Evolutionary conservation across 192 early-diverging fungal genomes (phyloP).

Genomic region (Mortierella hygrophila): DNA sequence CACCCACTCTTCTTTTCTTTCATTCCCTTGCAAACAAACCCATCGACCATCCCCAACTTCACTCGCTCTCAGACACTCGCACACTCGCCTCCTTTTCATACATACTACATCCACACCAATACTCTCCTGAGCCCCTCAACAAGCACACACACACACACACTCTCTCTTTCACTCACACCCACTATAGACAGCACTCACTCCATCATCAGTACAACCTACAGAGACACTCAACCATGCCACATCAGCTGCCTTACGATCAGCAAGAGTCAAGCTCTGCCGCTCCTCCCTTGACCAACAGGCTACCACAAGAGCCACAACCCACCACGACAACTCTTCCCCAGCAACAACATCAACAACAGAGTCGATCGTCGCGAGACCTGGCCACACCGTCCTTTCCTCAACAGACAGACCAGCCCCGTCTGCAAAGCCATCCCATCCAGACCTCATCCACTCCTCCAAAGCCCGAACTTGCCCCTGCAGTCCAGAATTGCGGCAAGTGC

Average conservation of each 20-base stretch:
- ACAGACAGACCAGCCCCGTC: constrained; percentile 33
- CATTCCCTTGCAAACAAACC: background rate
- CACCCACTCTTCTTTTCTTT: constrained; percentile 9
- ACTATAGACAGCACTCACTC: background rate
- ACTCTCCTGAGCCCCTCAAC: background rate
- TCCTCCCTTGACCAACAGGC: background rate
- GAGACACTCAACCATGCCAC: constrained; percentile 7
- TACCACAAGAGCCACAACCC: constrained; percentile 11
- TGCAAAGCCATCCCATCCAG: constrained; percentile 34
- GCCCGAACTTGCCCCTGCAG: constrained; percentile 22
- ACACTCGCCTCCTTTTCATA: background rate
- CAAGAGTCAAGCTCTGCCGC: background rate
- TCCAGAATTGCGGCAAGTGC: constrained; percentile 74
- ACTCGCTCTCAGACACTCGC: too few species aligned
- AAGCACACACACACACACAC: too few species aligned
- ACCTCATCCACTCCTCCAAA: constrained; percentile 22
- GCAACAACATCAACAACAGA: constrained; percentile 16
- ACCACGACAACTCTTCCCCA: background rate
- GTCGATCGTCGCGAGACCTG: constrained; percentile 30
- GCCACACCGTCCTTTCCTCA: constrained; percentile 29
- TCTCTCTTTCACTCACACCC: background rate
- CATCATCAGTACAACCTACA: background rate
- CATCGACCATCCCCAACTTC: background rate
- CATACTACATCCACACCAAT: background rate
- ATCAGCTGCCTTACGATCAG: constrained; percentile 30